These are phyloP conservation scores for Ophiostoma triangulosporum DNA, from an alignment of 2,329 filamentous ascomycete species.

Conservation along the genomic window DNA sequence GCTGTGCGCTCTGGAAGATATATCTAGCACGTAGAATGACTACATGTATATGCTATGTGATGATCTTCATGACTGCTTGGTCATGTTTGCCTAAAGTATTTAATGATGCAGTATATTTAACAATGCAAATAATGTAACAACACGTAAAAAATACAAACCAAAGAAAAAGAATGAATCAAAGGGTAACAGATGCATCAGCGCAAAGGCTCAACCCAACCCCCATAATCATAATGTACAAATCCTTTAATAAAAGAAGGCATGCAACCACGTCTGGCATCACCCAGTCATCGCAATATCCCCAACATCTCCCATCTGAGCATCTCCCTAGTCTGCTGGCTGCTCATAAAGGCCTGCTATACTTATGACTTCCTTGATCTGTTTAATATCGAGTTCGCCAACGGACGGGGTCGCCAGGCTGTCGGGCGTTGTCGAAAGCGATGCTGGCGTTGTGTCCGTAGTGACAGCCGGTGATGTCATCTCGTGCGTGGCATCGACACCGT, in stretches of 20 bases:
- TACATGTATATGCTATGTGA: too few species aligned
- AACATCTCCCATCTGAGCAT: neutral
- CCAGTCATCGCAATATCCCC: neutral
- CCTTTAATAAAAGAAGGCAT: too few species aligned
- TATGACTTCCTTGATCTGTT: neutral
- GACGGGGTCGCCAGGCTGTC: neutral
- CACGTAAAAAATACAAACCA: too few species aligned
- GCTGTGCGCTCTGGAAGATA: neutral
- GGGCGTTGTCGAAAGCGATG: neutral
- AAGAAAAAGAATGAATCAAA: too few species aligned
- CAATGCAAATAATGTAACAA: too few species aligned
- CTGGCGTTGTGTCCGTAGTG: neutral
- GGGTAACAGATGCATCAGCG: too few species aligned
- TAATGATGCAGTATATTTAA: too few species aligned
- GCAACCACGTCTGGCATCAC: neutral
- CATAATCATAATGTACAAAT: too few species aligned
- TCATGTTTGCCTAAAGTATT: too few species aligned
- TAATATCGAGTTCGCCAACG: neutral
- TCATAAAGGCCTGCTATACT: neutral
- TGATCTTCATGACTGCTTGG: too few species aligned
- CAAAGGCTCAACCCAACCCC: too few species aligned
- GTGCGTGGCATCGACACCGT: slow-evolving; percentile 6
- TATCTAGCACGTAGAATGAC: neutral
- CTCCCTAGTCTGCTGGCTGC: neutral
- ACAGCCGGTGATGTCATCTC: neutral